Evolutionary conservation across 768 basidiomycete species (phyloP), one percentile per base, ranked within the genome.

Genomic region (Pleurotus tuoliensis): DNA sequence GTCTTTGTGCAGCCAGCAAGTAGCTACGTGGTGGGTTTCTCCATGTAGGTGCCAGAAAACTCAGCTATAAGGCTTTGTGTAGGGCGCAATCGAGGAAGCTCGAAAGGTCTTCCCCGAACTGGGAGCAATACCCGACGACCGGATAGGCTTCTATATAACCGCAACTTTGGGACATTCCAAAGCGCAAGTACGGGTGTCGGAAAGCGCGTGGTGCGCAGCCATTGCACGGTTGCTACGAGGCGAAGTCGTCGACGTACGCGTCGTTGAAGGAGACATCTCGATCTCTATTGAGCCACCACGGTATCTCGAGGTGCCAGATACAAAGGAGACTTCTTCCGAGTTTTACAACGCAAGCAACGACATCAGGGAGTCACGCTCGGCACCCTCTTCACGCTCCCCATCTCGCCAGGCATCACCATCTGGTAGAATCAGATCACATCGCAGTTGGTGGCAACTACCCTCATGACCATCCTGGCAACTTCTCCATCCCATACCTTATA

Each of bases 31-130:
- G 84, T 82, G 39, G 54, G 74, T 34, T 34, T 34, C 62, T 13
- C 34, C 5, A 44, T 46, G 18, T 37, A 38, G 45, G 46, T 27
- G n/a, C 40, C 12, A 25, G 18, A 24, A 27, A 7, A 16, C 16
- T 47, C 43, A 15, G 37, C 45, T 11, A 38, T 53, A 44, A 24
- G 15, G 9, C 25, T 18, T 30, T 37, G 39, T 49, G n/a, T 41
- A 83, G 82, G 67, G 77, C 69, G 84, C 83, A 0, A 63, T 86
- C 27, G 70, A 73, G 20, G 70, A 77, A 38, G 82, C 80, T 3
- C 74, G 76, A 39, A 72, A 78, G 54, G 82, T 79, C 43, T 85
- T 81, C 37, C 67, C 73, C 1, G 71, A 71, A 8, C 76, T 84
- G 24, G 63, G 60, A 5, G 56, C 64, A 5, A 58, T 78, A 5